Base-by-base conservation (phyloP, 257 asterid species). In the Agastache rugosa region DNA sequence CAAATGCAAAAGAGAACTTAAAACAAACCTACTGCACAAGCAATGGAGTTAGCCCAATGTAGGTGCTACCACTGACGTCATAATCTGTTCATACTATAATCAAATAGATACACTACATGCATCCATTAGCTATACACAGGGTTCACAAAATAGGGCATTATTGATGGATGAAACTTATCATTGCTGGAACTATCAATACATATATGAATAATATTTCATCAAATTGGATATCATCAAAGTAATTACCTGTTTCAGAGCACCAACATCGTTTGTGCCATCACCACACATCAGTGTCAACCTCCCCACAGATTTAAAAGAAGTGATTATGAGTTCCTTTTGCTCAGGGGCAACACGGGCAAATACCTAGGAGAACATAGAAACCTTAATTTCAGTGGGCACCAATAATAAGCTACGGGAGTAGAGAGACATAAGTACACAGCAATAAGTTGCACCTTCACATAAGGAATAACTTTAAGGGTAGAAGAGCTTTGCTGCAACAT, bases 331-430 rank as follows among this genome's bases (percentile, higher is more conserved):
- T 82, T 95, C 99, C 84, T 95, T 95, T 75, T 95, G 99, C 84
- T 89, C 98, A 29, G 99, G 99, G 64, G 98, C 98, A 71, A 95
- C 99, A 83, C 98, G 91, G 68, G 99, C 97, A 83, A 95, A 92
- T 44, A 95, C 97, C 98, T 95, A 82, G 42, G 22, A 63, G 54
- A 74, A 16, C 44, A 41, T 61, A 20, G 77, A 74, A 66, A 67
- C 67, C 63, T 47, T 37, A 39, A 31, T 79, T 60, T 73, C 53
- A 48, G 50, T 12, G 42, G 14, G 51, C 61, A 23, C 70, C 53
- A 74, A 45, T 51, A 34, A 23, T 48, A n/a, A 31, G n/a, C n/a
- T n/a, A n/a, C n/a, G 62, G 59, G 64, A 23, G 71, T 1, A 44
- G 7, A 34, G 53, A 67, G 67, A 65, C 42, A 61, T 64, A 72